A percentile compares a stretch with the other conserved stretches of the same genome.
Conservation (phyloP, 768 basidiomycete species). For the Leucocoprinus leucothites region DNA sequence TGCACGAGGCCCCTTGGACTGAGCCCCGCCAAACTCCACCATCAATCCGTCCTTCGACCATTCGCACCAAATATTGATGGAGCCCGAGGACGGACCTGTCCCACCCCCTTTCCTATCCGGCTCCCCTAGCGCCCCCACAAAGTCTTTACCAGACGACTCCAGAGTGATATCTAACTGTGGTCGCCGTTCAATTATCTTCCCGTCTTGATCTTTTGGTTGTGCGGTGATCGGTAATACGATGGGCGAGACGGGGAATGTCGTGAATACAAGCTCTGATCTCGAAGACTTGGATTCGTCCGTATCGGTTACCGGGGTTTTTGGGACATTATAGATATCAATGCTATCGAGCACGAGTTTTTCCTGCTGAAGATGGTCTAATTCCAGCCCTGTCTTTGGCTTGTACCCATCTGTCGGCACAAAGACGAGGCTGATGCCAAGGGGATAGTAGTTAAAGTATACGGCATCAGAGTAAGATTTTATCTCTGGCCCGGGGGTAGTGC, state of each 20-base stretch:
- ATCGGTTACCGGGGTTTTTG: slow-evolving; percentile 24
- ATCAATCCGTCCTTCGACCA: slow-evolving; percentile 82
- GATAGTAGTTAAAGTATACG: slow-evolving; percentile 83
- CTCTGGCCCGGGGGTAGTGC: slow-evolving; percentile 38
- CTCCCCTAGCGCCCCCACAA: slow-evolving; percentile 76
- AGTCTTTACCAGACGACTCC: slow-evolving; percentile 69
- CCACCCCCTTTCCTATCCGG: slow-evolving; percentile 92
- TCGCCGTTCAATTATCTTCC: slow-evolving; percentile 32
- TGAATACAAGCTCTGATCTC: slow-evolving; percentile 51
- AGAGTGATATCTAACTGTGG: slow-evolving; percentile 38
- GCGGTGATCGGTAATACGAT: slow-evolving; percentile 40
- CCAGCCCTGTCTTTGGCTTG: slow-evolving; percentile 46
- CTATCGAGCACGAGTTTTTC: slow-evolving; percentile 58
- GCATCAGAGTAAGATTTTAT: slow-evolving; percentile 80
- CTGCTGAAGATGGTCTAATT: slow-evolving; percentile 34
- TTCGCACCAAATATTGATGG: slow-evolving; percentile 92
- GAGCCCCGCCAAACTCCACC: slow-evolving; percentile 81
- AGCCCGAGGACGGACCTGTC: slow-evolving; percentile 75
- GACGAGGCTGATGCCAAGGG: slow-evolving; percentile 78
- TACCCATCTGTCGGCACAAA: slow-evolving; percentile 68
- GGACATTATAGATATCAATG: slow-evolving; percentile 80
- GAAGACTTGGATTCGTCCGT: slow-evolving; percentile 32
- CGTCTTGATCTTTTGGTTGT: slow-evolving; percentile 32
- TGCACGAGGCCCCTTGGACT: slow-evolving; percentile 75
- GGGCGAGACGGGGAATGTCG: slow-evolving; percentile 55